Evolutionary conservation across 768 basidiomycete species (phyloP), one percentile per base, ranked within the genome.

Genomic region (Mycena indigotica): DNA sequence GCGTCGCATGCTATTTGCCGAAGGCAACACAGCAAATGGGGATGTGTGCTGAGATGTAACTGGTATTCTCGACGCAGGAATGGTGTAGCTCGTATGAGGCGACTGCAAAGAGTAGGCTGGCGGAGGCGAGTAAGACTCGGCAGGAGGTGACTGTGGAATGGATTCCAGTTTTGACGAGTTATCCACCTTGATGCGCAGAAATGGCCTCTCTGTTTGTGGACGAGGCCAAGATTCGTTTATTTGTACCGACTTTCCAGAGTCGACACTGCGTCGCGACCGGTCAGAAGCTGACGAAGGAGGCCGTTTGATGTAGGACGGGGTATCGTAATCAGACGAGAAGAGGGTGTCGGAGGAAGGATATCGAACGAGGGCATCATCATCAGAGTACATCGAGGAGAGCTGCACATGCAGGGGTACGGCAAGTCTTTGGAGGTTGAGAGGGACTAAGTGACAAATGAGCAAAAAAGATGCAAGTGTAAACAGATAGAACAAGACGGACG

Each of bases 1-100:
- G 46, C 81, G 77, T 23, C 84, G 78, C 16, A 77, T 48, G 41
- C 69, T 66, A 19, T 69, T 73, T 3, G 77, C 64, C 5, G 81
- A 77, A 2, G 79, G 73, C 35, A 82, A 74, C 23, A 64, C 25
- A 26, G 46, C 64, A 66, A 81, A 78, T 4, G 76, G 74, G 28
- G 68, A 52, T 3, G 68, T 61, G n/a, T 75, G 68, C 26, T 75
- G 67, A 44, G n/a, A 67, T 52, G 54, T 67, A 50, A 12, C 58
- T 60, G 28, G 52, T 25, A 13, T 54, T 63, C 46, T 64, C 55
- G 56, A 57, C 1, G 52, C 17, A 26, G 52, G 49, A 64, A 64
- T 65, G 1, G 72, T 68, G 39, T 53, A 60, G 24, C 66, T 58
- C 17, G 57, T 41, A 66, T 52, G 62, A 8, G 54, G 12, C 30